phyloP scores from a whole-genome alignment of 805 yeast genomes.

The Candida awuae region DNA sequence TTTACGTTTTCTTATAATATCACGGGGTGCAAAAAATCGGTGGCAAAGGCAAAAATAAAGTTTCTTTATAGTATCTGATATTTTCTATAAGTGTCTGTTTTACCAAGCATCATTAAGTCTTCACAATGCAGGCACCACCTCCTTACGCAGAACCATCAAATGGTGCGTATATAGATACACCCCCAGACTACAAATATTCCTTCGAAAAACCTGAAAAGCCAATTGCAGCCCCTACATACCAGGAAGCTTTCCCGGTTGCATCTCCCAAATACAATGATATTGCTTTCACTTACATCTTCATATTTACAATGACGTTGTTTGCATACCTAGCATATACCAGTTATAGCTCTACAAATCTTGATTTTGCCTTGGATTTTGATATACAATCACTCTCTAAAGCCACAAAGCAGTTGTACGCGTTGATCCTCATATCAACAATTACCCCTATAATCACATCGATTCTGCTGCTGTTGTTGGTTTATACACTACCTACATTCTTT shows the following conservation, averaged over 20 bases:
- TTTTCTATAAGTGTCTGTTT: no score
- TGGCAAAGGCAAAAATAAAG: no score
- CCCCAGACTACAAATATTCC: slow-evolving; percentile 21
- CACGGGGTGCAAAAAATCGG: no score
- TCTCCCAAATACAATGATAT: slow-evolving; percentile 63
- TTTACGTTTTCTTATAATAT: no score
- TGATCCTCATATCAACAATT: slow-evolving; percentile 9
- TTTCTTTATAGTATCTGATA: no score
- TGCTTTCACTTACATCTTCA: slow-evolving; percentile 51
- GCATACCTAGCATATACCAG: slow-evolving; percentile 10
- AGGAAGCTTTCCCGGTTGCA: slow-evolving; percentile 58
- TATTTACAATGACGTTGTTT: slow-evolving; percentile 19
- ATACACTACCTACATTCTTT: slow-evolving; percentile 23
- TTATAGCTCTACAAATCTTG: slow-evolving; percentile 6
- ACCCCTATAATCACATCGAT: slow-evolving; percentile 20
- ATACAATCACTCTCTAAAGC: slow-evolving; percentile 12
- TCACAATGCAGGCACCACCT: slow-evolving; percentile 7
- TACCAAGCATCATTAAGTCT: no score
- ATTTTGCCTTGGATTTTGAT: no score
- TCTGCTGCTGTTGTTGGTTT: slow-evolving; percentile 18
- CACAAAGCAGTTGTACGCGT: slow-evolving; percentile 7
- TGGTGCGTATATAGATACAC: neutral
- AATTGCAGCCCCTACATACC: slow-evolving; percentile 38
- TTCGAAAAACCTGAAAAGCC: slow-evolving; percentile 28
- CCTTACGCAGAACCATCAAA: slow-evolving; percentile 6